Evolutionary conservation across 2,329 filamentous ascomycete species (phyloP), one percentile per base, ranked within the genome.

Genomic region (Alternaria panax): DNA sequence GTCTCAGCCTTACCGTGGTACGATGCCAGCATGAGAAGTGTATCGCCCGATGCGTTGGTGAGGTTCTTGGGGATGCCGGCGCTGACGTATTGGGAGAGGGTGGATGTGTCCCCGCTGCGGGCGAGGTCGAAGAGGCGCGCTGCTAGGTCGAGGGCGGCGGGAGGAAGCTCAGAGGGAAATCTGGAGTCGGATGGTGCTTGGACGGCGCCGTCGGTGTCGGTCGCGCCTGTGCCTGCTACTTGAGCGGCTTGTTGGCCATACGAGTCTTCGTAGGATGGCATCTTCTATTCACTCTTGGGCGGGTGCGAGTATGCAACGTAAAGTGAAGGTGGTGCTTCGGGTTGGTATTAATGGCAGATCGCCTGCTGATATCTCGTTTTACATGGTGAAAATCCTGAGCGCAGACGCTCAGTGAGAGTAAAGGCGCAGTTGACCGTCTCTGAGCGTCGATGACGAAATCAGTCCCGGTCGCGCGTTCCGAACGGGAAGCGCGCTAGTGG

Each of bases 21-120:
- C 0, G 88, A 84, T 0, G 89, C 87, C 1, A 92, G 84, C 90
- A 92, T 92, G 59, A 92, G 80, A 60, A 92, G 76, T n/a, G 86
- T 90, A 73, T 92, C 89, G 48, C 90, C 90, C 64, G 90, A 89
- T 50, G 89, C 85, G 68, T 92, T 92, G 22, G 88, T 91, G 75
- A 92, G 81, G 68, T 91, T 92, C 1, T 85, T 80, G 0, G 89
- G 89, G 25, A 92, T 79, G 1, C 90, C 89, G 2, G 86, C 87
- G 1, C 83, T 81, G 36, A 92, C 75, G 47, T 90, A 90, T 75
- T 88, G 84, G 41, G 83, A 73, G n/a, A 92, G 85, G 12, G 86
- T 75, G 5, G 83, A 72, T 2, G 84, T 80, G 48, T 88, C 80
- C 55, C 89, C 90, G 22, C 78, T 72, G 30, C 90, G 84, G 1